Percentiles rank a stretch among this genome's conserved stretches.
Evolutionary conservation across 2,329 filamentous ascomycete genomes (phyloP).

Genomic region (Penicillium sp.): DNA sequence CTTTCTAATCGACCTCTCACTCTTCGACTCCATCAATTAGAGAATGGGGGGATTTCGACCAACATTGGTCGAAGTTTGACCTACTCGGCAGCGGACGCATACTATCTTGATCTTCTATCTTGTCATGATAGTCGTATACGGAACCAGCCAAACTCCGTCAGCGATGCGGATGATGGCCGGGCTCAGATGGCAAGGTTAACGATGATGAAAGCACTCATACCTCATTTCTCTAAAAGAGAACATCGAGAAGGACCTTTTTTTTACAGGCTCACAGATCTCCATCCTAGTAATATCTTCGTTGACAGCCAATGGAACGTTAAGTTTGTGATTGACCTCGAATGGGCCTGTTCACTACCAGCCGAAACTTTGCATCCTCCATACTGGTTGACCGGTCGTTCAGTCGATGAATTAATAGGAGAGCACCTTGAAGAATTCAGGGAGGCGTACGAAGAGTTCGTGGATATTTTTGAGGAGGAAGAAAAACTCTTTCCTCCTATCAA

Average conservation of each 20-base stretch:
- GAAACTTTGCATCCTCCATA: constrained; percentile 25
- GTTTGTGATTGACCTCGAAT: constrained; percentile 31
- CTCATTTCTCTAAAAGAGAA: constrained; percentile 31
- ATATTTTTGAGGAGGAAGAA: constrained; percentile 26
- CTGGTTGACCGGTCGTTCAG: constrained; percentile 24
- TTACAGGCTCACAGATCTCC: constrained; percentile 39
- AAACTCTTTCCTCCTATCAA: background rate
- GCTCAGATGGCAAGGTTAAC: constrained; percentile 33
- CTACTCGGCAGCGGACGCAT: constrained; percentile 31
- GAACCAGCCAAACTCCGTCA: constrained; percentile 36
- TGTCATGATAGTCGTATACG: constrained; percentile 39
- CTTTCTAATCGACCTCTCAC: constrained; percentile 41
- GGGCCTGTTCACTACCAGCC: constrained; percentile 25
- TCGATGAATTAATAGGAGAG: constrained; percentile 13
- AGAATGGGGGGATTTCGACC: constrained; percentile 37
- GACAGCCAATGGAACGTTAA: constrained; percentile 32
- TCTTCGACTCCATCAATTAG: constrained; percentile 32
- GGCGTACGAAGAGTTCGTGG: constrained; percentile 19
- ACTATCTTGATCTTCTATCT: constrained; percentile 33
- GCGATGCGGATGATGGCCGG: constrained; percentile 29
- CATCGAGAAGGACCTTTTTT: constrained; percentile 37
- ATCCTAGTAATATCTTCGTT: constrained; percentile 41
- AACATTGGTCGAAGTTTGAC: constrained; percentile 37
- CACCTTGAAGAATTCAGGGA: constrained; percentile 12
- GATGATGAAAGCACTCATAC: constrained; percentile 29